Conservation (phyloP, 306 rosid genomes). For the Prunus mongolica region DNA sequence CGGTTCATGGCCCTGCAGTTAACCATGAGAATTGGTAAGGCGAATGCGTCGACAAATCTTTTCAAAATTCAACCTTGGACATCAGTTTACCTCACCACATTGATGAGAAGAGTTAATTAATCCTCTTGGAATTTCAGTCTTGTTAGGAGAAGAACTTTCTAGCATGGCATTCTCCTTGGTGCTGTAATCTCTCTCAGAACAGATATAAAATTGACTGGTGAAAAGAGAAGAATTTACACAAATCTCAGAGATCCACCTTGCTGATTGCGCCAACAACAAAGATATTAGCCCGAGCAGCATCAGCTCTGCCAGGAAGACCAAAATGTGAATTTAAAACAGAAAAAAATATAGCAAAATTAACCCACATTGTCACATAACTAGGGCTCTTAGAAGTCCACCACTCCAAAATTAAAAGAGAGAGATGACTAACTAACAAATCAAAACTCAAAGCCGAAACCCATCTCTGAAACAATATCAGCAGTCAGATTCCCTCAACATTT, state of each 20-base stretch:
- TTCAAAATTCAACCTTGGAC: not conserved
- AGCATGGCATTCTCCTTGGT: conserved; percentile 24
- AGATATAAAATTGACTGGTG: conserved; percentile 61
- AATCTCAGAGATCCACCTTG: conserved; percentile 87
- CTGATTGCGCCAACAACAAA: conserved; percentile 83
- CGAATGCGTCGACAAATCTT: not conserved
- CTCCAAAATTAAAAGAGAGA: not conserved
- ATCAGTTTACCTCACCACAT: conserved; percentile 65
- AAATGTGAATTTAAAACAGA: not conserved
- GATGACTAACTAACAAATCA: no score
- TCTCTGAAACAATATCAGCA: not conserved
- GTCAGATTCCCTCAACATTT: not conserved
- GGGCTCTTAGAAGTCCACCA: not conserved
- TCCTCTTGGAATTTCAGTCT: conserved; percentile 32
- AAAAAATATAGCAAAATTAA: not conserved
- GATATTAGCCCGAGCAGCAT: conserved; percentile 98
- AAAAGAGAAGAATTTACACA: conserved; percentile 82
- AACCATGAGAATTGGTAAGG: conserved; percentile 18
- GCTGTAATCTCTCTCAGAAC: conserved; percentile 59
- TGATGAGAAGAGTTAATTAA: conserved; percentile 36
- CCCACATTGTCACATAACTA: not conserved
- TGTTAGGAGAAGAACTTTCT: conserved; percentile 38
- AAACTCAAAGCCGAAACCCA: not conserved
- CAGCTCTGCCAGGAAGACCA: conserved; percentile 57
- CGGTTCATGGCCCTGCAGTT: conserved; percentile 85